These are phyloP conservation scores for Stenogyne calaminthoides DNA, from an alignment of 305 asterid genomes.

Conservation along the genomic window DNA sequence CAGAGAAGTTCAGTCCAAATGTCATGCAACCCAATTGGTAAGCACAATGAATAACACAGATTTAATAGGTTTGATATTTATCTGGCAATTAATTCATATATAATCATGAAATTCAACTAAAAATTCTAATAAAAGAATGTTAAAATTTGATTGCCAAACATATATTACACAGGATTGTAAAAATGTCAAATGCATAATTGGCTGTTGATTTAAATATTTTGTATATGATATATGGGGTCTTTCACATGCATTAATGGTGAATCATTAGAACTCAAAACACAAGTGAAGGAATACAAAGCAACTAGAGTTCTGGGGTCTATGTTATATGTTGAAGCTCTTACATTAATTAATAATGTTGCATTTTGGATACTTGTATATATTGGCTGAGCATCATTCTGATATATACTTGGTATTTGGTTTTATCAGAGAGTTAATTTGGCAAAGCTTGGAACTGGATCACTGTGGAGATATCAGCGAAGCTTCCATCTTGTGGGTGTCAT, in stretches of 20 bases:
- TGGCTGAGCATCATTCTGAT: not conserved
- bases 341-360: not conserved
- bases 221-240: not conserved
- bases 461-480: constrained; percentile 78
- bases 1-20: constrained; percentile 60
- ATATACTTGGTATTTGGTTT: constrained; percentile 4
- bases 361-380: not conserved
- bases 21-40: constrained; percentile 52
- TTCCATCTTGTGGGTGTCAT: constrained; percentile 65
- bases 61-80: not conserved
- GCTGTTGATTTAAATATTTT: not conserved
- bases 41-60: not conserved
- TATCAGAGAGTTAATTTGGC: constrained; percentile 61
- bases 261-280: not conserved
- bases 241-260: not conserved
- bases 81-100: not conserved
- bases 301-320: not conserved
- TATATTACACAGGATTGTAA: not conserved
- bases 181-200: not conserved
- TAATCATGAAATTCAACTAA: constrained; percentile 5
- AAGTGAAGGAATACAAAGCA: not conserved
- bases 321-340: not conserved
- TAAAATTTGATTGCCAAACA: not conserved
- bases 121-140: not conserved
- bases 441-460: constrained; percentile 78